Conservation (phyloP, 2,329 filamentous ascomycete species). For the Pseudocercospora fijiensis region DNA sequence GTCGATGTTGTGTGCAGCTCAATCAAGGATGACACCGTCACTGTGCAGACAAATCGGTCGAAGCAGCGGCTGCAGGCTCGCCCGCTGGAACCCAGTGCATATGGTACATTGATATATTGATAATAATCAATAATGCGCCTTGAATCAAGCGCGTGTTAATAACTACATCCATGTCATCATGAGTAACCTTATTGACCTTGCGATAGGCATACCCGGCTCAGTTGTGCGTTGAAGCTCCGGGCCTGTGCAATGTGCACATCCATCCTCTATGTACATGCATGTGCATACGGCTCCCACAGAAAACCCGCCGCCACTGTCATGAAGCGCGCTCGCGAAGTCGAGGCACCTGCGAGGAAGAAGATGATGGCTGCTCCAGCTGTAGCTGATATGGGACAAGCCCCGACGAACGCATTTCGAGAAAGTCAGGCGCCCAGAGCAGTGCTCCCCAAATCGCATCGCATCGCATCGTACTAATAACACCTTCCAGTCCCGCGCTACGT, state of each 20-base stretch:
- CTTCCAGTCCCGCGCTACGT: slow-evolving; percentile 30
- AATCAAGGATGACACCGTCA: not conserved
- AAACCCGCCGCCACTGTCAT: not conserved
- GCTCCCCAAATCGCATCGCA: not conserved
- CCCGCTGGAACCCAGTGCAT: not conserved
- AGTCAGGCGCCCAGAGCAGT: not conserved
- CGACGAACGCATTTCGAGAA: slow-evolving; percentile 15
- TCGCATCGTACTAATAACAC: not conserved
- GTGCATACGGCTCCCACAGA: not conserved
- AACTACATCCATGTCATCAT: not conserved
- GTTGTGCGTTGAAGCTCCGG: not conserved
- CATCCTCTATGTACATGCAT: not conserved
- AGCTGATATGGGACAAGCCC: slow-evolving; percentile 12
- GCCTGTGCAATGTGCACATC: not conserved
- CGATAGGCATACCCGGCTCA: not conserved
- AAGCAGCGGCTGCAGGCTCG: not conserved
- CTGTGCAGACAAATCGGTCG: not conserved
- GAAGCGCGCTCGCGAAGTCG: slow-evolving; percentile 8
- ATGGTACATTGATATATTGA: no score
- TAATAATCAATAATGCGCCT: no score
- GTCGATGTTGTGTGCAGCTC: slow-evolving; percentile 1
- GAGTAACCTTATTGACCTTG: not conserved
- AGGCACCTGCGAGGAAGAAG: not conserved
- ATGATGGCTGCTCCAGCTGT: slow-evolving; percentile 7
- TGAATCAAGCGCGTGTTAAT: not conserved